phyloP scores from a whole-genome alignment of 768 basidiomycete species.

The Gloeopeniophorella convolvens region DNA sequence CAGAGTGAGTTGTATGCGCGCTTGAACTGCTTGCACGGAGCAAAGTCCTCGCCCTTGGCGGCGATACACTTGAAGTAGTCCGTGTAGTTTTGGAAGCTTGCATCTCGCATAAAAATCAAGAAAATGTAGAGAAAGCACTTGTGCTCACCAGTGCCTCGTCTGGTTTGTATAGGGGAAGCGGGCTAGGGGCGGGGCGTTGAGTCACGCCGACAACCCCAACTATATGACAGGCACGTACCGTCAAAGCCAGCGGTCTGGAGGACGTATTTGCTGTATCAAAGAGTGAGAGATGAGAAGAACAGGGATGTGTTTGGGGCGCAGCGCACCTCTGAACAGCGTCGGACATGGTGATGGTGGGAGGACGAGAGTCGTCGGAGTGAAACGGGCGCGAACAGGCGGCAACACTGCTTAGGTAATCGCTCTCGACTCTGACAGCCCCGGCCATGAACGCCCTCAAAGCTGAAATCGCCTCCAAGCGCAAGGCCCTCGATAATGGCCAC shows the following conservation, averaged over 20 bases:
- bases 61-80: conserved; percentile 98
- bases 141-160: conserved; percentile 83
- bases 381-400: conserved; percentile 10
- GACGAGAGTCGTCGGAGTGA: conserved; percentile 28
- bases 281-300: conserved; percentile 16
- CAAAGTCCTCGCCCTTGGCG: conserved; percentile 96
- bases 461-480: conserved; percentile 85
- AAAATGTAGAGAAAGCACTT: conserved; percentile 19
- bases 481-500: conserved; percentile 51
- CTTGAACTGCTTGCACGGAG: conserved; percentile 99
- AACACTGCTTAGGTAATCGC: conserved; percentile 12
- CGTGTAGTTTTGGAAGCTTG: conserved; percentile 90
- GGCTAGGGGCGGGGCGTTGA: conserved; percentile 37
- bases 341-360: conserved; percentile 46
- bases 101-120: not conserved
- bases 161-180: conserved; percentile 92
- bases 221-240: conserved; percentile 38
- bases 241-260: conserved; percentile 97
- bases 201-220: not conserved
- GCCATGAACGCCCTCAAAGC: conserved; percentile 87
- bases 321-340: conserved; percentile 46
- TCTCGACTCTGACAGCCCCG: not conserved
- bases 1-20: conserved; percentile 93
- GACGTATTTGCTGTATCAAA: conserved; percentile 59
- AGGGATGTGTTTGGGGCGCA: not conserved